Evolutionary conservation across 805 yeast species (phyloP).

Genomic region (Kurtzmaniella cleridarum): DNA sequence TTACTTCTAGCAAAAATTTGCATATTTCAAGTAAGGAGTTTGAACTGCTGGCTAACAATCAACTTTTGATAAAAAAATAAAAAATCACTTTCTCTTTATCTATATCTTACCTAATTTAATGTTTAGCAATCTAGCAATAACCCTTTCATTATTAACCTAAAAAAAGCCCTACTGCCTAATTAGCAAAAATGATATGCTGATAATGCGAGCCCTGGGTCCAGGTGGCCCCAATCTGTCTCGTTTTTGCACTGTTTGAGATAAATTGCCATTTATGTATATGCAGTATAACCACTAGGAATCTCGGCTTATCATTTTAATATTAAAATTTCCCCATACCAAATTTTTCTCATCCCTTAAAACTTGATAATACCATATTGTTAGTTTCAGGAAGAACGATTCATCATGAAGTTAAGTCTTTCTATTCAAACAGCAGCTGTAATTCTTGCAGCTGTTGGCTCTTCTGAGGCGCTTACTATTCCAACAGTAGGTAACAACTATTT

Average conservation of each 20-base stretch:
- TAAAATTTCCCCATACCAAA: not conserved
- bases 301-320: not conserved
- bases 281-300: not conserved
- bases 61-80: no score
- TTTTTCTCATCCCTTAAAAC: constrained; percentile 1
- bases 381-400: constrained; percentile 8
- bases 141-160: no score
- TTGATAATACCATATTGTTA: no score
- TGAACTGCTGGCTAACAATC: no score
- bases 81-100: no score
- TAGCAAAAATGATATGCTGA: no score
- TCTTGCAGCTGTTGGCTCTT: constrained; percentile 11
- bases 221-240: not conserved
- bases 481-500: constrained; percentile 10
- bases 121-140: no score
- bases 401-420: constrained; percentile 17
- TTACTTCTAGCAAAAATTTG: no score
- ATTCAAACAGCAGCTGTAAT: constrained; percentile 13
- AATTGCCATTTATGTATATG: constrained; percentile 2
- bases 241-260: not conserved
- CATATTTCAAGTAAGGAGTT: no score
- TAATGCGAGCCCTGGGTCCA: no score
- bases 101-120: no score
- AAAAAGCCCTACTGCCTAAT: no score
- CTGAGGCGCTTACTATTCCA: constrained; percentile 19